These are phyloP conservation scores for Entamoeba invadens DNA, from an alignment of 208 protist genomes.

Conservation along the genomic window DNA sequence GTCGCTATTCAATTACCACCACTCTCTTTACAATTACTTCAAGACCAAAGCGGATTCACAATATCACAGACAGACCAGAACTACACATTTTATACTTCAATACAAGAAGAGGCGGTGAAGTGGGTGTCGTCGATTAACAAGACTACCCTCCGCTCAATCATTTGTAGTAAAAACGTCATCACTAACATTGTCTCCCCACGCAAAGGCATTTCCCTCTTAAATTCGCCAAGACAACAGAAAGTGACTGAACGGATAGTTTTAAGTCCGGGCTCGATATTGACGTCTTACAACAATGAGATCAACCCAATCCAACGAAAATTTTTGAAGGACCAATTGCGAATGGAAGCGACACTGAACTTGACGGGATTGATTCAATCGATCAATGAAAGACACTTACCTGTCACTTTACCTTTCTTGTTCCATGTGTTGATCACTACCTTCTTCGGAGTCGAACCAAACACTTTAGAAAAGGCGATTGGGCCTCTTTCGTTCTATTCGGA, in stretches of 20 bases:
- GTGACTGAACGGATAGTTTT: no score
- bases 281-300: neutral
- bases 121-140: neutral
- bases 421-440: neutral
- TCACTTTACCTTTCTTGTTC: neutral
- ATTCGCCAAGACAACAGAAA: neutral
- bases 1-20: neutral
- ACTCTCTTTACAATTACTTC: neutral
- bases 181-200: neutral
- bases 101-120: neutral
- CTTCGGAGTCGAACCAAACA: neutral
- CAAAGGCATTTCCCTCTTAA: neutral
- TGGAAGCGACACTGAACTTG: neutral
- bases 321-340: neutral
- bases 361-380: neutral
- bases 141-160: neutral
- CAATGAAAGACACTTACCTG: neutral
- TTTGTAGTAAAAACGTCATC: neutral
- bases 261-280: neutral
- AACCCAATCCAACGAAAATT: neutral
- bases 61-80: neutral
- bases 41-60: neutral
- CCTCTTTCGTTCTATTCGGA: neutral
- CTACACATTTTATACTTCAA: neutral
- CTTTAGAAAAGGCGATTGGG: neutral